Conservation (phyloP, 805 yeast genomes). For the Saccharomyces eubayanus region DNA sequence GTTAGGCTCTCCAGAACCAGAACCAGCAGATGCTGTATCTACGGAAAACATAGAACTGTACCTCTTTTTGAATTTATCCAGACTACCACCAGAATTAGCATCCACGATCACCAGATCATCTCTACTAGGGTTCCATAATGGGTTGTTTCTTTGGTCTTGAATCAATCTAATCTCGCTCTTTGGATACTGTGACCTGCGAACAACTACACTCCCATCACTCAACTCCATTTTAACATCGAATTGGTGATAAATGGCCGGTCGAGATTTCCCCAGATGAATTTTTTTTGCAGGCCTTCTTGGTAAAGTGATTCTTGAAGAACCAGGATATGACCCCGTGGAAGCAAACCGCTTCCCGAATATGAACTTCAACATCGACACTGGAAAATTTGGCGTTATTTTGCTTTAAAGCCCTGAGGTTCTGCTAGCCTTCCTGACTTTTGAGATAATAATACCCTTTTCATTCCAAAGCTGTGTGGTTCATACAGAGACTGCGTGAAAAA, state of each 20-base stretch:
- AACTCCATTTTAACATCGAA: conserved; percentile 85
- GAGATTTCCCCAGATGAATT: conserved; percentile 71
- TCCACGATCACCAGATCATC: conserved; percentile 66
- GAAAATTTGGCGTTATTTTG: background rate
- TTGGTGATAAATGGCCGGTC: conserved; percentile 89
- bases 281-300: conserved; percentile 56
- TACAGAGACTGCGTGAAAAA: background rate
- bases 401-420: background rate
- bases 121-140: conserved; percentile 84
- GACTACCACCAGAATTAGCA: conserved; percentile 76
- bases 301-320: conserved; percentile 19
- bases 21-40: conserved; percentile 17
- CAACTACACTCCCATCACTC: conserved; percentile 87
- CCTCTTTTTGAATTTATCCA: conserved; percentile 65
- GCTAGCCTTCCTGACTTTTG: background rate
- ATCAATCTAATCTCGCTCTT: conserved; percentile 78
- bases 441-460: background rate
- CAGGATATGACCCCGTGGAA: conserved; percentile 20
- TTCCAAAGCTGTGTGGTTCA: background rate
- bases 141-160: conserved; percentile 78
- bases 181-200: conserved; percentile 80
- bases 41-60: conserved; percentile 43
- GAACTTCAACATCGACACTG: background rate
- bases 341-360: conserved; percentile 8
- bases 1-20: conserved; percentile 3